Conservation (phyloP, 1,139 yeast species). For the Scheffersomyces quercinus region DNA sequence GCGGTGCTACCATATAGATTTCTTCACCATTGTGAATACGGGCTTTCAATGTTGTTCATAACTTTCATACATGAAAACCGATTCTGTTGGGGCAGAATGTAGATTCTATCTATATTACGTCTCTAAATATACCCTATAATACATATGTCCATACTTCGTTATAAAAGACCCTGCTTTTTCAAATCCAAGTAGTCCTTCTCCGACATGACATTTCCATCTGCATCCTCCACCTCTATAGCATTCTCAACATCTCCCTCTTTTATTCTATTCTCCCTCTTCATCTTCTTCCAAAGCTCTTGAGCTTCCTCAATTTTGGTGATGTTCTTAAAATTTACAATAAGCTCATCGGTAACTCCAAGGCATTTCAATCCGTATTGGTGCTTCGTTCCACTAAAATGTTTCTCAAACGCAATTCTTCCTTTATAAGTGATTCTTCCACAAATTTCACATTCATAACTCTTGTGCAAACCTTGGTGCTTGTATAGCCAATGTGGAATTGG, state of each 20-base stretch:
- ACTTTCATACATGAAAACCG: no score
- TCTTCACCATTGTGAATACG: no score
- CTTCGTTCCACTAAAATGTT: slow-evolving; percentile 68
- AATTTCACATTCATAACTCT: slow-evolving; percentile 75
- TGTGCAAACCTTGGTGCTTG: slow-evolving; percentile 83
- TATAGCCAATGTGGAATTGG: slow-evolving; percentile 95
- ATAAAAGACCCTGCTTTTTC: slow-evolving; percentile 78
- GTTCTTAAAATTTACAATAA: slow-evolving; percentile 55
- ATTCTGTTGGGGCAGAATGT: no score
- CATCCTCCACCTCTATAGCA: slow-evolving; percentile 83
- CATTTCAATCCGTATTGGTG: slow-evolving; percentile 76
- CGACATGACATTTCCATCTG: slow-evolving; percentile 89
- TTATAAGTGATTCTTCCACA: slow-evolving; percentile 77
- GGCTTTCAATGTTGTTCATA: no score
- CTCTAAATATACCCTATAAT: not conserved
- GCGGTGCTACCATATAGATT: no score
- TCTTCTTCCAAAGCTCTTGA: slow-evolving; percentile 49
- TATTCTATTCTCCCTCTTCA: slow-evolving; percentile 40
- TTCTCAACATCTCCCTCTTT: slow-evolving; percentile 50
- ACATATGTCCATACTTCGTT: slow-evolving; percentile 1
- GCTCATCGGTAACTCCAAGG: slow-evolving; percentile 61
- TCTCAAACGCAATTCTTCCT: slow-evolving; percentile 71
- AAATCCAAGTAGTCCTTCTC: slow-evolving; percentile 79
- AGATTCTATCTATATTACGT: no score
- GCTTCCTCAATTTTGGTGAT: slow-evolving; percentile 74